Evolutionary conservation across 495 filamentous ascomycete species (phyloP).

Genomic region (Cercophora scortea): DNA sequence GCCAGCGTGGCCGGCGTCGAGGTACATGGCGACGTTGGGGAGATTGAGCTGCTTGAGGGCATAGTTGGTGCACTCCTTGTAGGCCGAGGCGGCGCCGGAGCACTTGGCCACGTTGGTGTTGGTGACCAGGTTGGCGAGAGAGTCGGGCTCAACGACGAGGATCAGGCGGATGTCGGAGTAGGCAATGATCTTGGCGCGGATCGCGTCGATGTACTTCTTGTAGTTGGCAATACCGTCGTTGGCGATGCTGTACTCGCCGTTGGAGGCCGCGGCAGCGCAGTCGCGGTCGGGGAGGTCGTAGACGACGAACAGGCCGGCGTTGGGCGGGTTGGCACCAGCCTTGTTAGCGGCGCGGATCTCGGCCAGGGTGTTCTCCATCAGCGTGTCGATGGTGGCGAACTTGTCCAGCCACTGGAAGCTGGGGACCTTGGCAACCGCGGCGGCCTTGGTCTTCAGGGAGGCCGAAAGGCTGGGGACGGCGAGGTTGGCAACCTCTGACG

Average conservation of each 20-base stretch:
- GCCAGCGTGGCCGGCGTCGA: conserved; percentile 73
- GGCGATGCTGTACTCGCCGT: conserved; percentile 61
- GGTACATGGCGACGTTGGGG: conserved; percentile 73
- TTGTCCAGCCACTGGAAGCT: conserved; percentile 65
- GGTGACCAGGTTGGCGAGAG: conserved; percentile 73
- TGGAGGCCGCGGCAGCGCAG: conserved; percentile 68
- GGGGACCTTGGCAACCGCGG: conserved; percentile 56
- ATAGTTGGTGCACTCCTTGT: conserved; percentile 62
- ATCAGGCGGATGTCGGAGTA: conserved; percentile 47
- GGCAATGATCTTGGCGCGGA: conserved; percentile 45
- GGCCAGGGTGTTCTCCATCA: conserved; percentile 41
- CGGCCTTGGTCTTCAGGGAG: conserved; percentile 36
- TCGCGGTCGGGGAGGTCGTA: conserved; percentile 74
- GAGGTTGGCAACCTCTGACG: conserved; percentile 42
- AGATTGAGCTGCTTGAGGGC: conserved; percentile 63
- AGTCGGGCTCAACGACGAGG: conserved; percentile 66
- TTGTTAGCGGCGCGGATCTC: conserved; percentile 51
- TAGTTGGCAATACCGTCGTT: conserved; percentile 52
- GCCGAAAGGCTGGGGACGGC: conserved; percentile 42
- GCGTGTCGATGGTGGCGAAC: conserved; percentile 50
- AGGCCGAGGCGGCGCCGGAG: conserved; percentile 50
- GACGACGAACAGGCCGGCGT: conserved; percentile 48
- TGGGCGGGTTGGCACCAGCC: conserved; percentile 36
- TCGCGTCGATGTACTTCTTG: conserved; percentile 65
- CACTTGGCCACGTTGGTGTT: conserved; percentile 62